Conservation (phyloP, 2,329 filamentous ascomycete genomes). For the Pseudopithomyces maydicus region DNA sequence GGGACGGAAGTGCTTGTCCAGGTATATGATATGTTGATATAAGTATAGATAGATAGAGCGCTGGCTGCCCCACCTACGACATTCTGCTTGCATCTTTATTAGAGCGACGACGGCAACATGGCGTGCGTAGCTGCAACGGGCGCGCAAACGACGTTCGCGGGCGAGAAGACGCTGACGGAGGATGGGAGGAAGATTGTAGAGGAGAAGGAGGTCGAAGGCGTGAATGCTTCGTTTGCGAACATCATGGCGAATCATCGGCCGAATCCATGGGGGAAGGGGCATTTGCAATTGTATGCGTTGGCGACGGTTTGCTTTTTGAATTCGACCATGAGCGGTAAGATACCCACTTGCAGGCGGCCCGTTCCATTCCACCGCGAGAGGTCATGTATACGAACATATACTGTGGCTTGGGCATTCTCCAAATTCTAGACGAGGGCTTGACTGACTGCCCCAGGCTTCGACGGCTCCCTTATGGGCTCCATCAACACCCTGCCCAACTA, state of each 20-base stretch:
- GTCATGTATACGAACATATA: too few relatives aligned
- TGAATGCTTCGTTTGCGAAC: conserved; percentile 22
- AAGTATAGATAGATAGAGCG: too few relatives aligned
- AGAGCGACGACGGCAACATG: conserved; percentile 8
- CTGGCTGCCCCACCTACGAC: too few relatives aligned
- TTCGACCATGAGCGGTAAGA: conserved; percentile 49
- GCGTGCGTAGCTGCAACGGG: conserved; percentile 13
- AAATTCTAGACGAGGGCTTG: too few relatives aligned
- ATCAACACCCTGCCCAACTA: conserved; percentile 53
- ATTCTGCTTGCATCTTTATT: background rate
- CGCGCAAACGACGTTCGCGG: conserved; percentile 9
- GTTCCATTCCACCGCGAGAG: background rate
- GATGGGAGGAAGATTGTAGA: conserved; percentile 23
- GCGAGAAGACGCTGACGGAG: conserved; percentile 21
- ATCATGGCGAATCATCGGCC: conserved; percentile 28
- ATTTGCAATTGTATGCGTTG: conserved; percentile 33
- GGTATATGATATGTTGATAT: too few relatives aligned
- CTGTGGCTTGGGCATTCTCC: too few relatives aligned
- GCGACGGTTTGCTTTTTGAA: conserved; percentile 37
- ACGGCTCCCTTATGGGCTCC: conserved; percentile 51
- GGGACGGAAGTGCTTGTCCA: too few relatives aligned
- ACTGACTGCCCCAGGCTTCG: conserved; percentile 39
- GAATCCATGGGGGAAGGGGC: conserved; percentile 30
- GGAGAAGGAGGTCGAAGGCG: conserved; percentile 17
- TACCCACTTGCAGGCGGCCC: too few relatives aligned